Percentiles rank a stretch among this genome's conserved stretches.
These are phyloP conservation scores for Magnaporthiopsis incrustans DNA, from an alignment of 2,329 filamentous ascomycete genomes.

Conservation along the genomic window DNA sequence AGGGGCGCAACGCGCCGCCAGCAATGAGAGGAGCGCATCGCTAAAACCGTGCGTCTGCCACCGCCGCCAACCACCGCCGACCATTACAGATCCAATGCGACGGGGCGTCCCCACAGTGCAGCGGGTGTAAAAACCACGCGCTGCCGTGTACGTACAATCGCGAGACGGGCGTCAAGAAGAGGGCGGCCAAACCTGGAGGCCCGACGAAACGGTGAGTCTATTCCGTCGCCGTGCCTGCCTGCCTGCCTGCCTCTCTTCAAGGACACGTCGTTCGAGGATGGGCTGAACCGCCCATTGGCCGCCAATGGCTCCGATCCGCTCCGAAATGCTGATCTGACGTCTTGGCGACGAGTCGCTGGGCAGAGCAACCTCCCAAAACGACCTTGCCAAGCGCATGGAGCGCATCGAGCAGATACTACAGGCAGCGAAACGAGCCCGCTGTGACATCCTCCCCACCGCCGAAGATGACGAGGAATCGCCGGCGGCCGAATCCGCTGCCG, in stretches of 20 bases:
- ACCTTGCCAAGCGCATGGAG: conserved; percentile 5
- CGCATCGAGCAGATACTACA: conserved; percentile 7
- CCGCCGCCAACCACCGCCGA: neutral
- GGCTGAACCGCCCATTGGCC: too few relatives aligned
- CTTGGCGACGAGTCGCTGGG: neutral
- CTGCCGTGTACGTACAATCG: conserved; percentile 10
- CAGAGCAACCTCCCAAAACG: conserved; percentile 3
- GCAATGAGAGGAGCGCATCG: neutral
- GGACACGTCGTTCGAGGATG: neutral
- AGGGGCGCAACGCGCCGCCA: neutral
- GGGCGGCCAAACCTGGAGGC: conserved; percentile 1
- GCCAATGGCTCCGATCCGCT: neutral
- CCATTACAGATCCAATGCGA: conserved; percentile 11
- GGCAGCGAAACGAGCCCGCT: neutral
- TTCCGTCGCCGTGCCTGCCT: too few relatives aligned
- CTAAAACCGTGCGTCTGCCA: neutral
- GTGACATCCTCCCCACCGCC: neutral
- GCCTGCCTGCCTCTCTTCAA: neutral
- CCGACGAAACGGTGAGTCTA: neutral
- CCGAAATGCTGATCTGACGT: neutral
- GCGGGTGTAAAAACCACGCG: conserved; percentile 12
- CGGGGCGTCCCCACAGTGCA: conserved; percentile 11
- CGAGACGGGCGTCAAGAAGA: conserved; percentile 5
- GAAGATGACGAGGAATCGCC: neutral
- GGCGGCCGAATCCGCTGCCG: neutral